These are phyloP conservation scores for Aspergillus oerlinghausenensis DNA, from an alignment of 2,329 filamentous ascomycete species.

Conservation along the genomic window DNA sequence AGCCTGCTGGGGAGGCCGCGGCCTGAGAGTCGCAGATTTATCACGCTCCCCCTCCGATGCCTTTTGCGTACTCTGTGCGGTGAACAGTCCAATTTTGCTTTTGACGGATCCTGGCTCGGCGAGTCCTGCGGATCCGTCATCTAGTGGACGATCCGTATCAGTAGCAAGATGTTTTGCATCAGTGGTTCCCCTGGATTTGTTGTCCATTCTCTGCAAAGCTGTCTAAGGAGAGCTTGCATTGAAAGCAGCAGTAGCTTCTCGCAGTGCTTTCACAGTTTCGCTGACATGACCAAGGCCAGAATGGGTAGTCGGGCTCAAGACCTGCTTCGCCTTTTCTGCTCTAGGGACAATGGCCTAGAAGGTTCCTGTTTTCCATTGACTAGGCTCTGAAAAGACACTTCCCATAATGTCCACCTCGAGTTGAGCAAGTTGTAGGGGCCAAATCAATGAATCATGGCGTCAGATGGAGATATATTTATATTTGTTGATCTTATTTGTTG, in stretches of 20 bases:
- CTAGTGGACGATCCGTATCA: conserved; percentile 6
- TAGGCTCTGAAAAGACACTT: neutral
- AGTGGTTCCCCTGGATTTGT: conserved; percentile 15
- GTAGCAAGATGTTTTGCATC: conserved; percentile 15
- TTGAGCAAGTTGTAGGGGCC: neutral
- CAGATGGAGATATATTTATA: neutral
- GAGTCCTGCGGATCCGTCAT: conserved; percentile 19
- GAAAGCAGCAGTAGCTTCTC: conserved; percentile 37
- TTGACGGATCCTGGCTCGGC: conserved; percentile 34
- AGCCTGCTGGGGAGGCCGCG: conserved; percentile 26
- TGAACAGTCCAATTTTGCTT: conserved; percentile 35
- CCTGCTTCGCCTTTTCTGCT: conserved; percentile 5
- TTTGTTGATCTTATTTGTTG: neutral
- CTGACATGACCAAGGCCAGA: conserved; percentile 20
- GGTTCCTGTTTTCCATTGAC: neutral
- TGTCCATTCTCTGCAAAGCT: conserved; percentile 11
- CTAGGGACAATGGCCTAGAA: neutral
- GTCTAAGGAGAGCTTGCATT: conserved; percentile 19
- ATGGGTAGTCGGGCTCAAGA: conserved; percentile 23
- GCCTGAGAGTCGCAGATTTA: conserved; percentile 11
- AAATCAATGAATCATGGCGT: neutral
- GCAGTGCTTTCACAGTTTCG: conserved; percentile 23
- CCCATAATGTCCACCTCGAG: neutral
- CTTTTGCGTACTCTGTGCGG: conserved; percentile 12
- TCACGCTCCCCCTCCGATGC: conserved; percentile 11